Percentiles rank a stretch among this genome's conserved stretches.
These are phyloP conservation scores for Globomyces pollinis-pini DNA, from an alignment of 192 early-diverging fungal species.

Conservation along the genomic window DNA sequence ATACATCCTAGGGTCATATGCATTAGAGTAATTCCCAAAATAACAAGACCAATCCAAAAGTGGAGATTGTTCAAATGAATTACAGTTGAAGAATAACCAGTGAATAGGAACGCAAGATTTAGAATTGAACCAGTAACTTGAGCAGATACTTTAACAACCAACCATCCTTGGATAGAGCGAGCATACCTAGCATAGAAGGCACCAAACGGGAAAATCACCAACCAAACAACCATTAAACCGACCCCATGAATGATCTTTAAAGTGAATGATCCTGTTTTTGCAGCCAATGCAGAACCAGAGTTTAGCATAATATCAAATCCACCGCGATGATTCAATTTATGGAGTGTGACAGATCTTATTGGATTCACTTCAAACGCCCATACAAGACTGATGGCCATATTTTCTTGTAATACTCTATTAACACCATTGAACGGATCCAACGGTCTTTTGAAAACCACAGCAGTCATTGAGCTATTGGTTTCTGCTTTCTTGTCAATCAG, in stretches of 20 bases:
- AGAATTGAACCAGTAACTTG: slow-evolving; percentile 20
- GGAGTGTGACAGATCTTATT: slow-evolving; percentile 19
- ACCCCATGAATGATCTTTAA: slow-evolving; percentile 28
- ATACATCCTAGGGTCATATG: slow-evolving; percentile 28
- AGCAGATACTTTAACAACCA: slow-evolving; percentile 23
- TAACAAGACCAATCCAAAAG: slow-evolving; percentile 20
- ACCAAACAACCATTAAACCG: slow-evolving; percentile 36
- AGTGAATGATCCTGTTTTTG: slow-evolving; percentile 1
- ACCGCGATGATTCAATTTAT: slow-evolving; percentile 18
- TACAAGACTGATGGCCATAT: no score
- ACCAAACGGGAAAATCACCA: slow-evolving; percentile 29
- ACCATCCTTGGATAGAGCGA: slow-evolving; percentile 23
- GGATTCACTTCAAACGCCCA: no score
- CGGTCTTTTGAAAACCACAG: no score
- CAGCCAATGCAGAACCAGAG: not conserved
- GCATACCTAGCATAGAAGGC: slow-evolving; percentile 34
- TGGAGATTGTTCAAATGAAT: slow-evolving; percentile 15
- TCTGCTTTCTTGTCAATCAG: no score
- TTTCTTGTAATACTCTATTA: no score
- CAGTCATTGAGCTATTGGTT: no score
- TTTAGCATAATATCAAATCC: slow-evolving; percentile 2
- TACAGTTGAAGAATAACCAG: slow-evolving; percentile 24
- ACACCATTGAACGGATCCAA: no score
- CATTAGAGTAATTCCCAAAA: slow-evolving; percentile 17
- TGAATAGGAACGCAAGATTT: slow-evolving; percentile 6